Base-by-base conservation (phyloP, 2,329 filamentous ascomycete species). In the Neodidymelliopsis sp. region DNA sequence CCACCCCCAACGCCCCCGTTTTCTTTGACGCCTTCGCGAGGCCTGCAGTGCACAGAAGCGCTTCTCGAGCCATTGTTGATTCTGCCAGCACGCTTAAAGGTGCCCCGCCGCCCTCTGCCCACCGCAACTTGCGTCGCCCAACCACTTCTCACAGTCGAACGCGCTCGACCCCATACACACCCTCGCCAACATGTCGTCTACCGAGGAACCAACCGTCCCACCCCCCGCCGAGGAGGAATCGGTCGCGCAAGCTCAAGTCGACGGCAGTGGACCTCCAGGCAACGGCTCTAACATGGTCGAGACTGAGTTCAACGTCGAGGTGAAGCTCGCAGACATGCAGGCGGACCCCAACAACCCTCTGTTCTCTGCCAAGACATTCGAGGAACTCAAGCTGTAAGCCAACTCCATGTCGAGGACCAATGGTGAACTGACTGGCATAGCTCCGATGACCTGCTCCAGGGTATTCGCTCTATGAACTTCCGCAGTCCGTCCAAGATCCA, bases 401-500 rank as follows among this genome's bases (percentile, higher is more conserved):
- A 28, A n/a, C 6, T 12, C 1, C 8, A 19, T 10, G 11, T 2
- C 25, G 8, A 12, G 6, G 15, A 13, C 10, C n/a, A 29, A 29
- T 6, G 18, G 10, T 34, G 10, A 19, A 36, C 67, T 63, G 35
- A 61, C 39, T 25, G 18, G 10, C 44, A 25, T 38, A 60, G 53
- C 40, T 65, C 64, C 19, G 56, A 65, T 81, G 86, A 57, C 76
- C 80, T 63, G 65, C 59, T 73, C 19, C 70, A 80, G 16, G 78
- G 84, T 30, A 88, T 97, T 57, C 82, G 92, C 43, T 85, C 90
- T 59, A 89, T 97, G 82, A 89, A 89, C 75, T 97, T 97, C 79
- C 83, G 87, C 67, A 96, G 95, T 75, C 94, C 94, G 0, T 97
- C 94, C 47, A 99, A 99, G 78, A 96, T 99, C 59, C 94, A 99